These are phyloP conservation scores for Rhizopus arrhizus DNA, from an alignment of 371 early-diverging fungal genomes.

Conservation along the genomic window DNA sequence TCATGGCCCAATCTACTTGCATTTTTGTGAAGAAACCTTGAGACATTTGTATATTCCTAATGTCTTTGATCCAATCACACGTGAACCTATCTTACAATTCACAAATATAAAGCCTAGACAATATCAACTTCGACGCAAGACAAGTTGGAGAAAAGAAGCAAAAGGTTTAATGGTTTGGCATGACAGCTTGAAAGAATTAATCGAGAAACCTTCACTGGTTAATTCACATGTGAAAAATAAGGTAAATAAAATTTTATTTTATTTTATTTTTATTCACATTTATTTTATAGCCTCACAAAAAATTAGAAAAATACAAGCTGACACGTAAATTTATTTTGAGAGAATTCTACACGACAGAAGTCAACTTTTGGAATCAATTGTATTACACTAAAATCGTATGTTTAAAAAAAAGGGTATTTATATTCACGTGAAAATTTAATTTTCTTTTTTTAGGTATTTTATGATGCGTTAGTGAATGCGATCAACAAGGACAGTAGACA, in stretches of 20 bases:
- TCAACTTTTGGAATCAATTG: conserved; percentile 48
- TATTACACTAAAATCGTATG: conserved; percentile 46
- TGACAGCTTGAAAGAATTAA: conserved; percentile 16
- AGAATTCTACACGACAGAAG: conserved; percentile 50
- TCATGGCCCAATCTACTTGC: conserved; percentile 1
- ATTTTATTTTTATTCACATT: no score
- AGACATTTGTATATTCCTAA: conserved; percentile 29
- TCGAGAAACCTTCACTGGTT: neutral
- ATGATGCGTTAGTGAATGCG: conserved; percentile 31
- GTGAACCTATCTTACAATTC: conserved; percentile 23
- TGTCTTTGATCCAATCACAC: conserved; percentile 27
- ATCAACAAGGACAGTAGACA: conserved; percentile 23
- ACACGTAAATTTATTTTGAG: conserved; percentile 42
- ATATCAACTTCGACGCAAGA: conserved; percentile 25
- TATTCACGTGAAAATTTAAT: neutral
- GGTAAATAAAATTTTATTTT: no score
- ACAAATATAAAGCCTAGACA: conserved; percentile 28
- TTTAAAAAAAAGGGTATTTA: neutral
- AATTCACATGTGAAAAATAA: neutral
- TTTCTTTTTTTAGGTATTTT: conserved; percentile 28
- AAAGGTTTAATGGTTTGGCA: conserved; percentile 42
- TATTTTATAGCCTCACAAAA: conserved; percentile 10
- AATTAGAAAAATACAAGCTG: conserved; percentile 21
- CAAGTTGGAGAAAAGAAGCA: conserved; percentile 34
- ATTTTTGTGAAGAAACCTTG: conserved; percentile 20